phyloP scores from a whole-genome alignment of 805 yeast genomes.

The Yamadazyma kitorensis region DNA sequence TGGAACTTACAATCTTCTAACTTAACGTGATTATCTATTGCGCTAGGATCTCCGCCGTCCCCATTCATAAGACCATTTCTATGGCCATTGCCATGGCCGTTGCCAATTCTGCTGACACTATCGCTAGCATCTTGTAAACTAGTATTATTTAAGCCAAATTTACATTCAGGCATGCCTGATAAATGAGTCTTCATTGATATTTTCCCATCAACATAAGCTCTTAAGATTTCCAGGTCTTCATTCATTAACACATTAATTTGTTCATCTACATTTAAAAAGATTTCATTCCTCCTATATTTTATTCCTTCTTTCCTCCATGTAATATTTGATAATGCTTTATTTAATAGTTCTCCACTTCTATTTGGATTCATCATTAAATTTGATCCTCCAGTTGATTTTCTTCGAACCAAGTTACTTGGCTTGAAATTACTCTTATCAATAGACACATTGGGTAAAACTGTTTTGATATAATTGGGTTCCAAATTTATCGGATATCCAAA shows the following conservation, averaged over 20 bases:
- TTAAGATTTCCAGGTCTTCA: slow-evolving; percentile 58
- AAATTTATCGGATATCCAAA: slow-evolving; percentile 74
- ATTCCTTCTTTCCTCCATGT: slow-evolving; percentile 15
- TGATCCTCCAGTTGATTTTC: slow-evolving; percentile 9
- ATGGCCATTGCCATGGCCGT: slow-evolving; percentile 29
- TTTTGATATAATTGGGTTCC: slow-evolving; percentile 40
- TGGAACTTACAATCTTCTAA: slow-evolving; percentile 83
- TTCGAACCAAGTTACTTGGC: slow-evolving; percentile 4
- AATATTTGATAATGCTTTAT: slow-evolving; percentile 3
- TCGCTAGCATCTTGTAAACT: too few relatives aligned
- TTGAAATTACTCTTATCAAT: slow-evolving; percentile 3
- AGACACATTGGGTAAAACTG: slow-evolving; percentile 9
- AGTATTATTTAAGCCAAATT: slow-evolving; percentile 70
- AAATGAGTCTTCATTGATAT: slow-evolving; percentile 69
- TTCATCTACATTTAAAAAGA: slow-evolving; percentile 73
- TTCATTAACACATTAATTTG: slow-evolving; percentile 68
- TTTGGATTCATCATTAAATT: slow-evolving; percentile 9
- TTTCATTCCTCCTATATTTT: slow-evolving; percentile 75
- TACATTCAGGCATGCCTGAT: slow-evolving; percentile 81
- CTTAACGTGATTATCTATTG: slow-evolving; percentile 27
- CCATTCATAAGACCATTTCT: slow-evolving; percentile 29
- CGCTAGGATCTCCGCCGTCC: slow-evolving; percentile 21
- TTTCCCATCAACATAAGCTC: slow-evolving; percentile 74
- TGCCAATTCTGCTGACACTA: slow-evolving; percentile 16
- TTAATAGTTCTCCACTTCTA: slow-evolving; percentile 10